A percentile compares a stretch with the other conserved stretches of the same genome.
Evolutionary conservation across 1,139 yeast genomes (phyloP).

Genomic region (Kodamaea suecica): DNA sequence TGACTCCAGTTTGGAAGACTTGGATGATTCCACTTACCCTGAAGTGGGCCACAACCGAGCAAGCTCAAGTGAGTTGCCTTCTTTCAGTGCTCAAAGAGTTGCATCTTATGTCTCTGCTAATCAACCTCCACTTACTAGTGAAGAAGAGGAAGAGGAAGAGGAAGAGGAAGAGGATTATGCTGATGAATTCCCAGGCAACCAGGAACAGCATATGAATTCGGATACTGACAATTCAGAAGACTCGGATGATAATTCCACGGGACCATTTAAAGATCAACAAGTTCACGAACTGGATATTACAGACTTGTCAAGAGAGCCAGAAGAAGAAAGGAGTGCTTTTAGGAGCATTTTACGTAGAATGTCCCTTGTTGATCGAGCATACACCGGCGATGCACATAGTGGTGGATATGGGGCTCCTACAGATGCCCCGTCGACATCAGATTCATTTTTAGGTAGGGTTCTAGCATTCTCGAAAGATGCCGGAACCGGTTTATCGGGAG

Average conservation of each 20-base stretch:
- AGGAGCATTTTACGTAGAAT: conserved; percentile 36
- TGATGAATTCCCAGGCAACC: conserved; percentile 6
- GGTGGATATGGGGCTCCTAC: conserved; percentile 15
- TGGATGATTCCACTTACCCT: not conserved
- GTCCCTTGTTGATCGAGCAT: conserved; percentile 28
- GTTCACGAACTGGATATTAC: conserved; percentile 7
- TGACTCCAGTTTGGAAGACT: conserved; percentile 15
- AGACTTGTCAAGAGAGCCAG: conserved; percentile 3
- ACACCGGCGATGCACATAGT: conserved; percentile 19
- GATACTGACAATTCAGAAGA: conserved; percentile 11
- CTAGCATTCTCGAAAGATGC: conserved; percentile 24
- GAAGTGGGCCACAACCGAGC: conserved; percentile 9
- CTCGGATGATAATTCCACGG: conserved; percentile 3
- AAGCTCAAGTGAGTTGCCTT: conserved; percentile 14
- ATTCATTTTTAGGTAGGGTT: conserved; percentile 41
- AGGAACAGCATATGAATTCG: conserved; percentile 4
- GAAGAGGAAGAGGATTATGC: conserved; percentile 9
- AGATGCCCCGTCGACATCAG: conserved; percentile 26
- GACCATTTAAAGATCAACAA: not conserved
- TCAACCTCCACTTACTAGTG: too few relatives aligned
- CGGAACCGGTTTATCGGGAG: conserved; percentile 33
- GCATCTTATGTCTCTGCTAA: too few relatives aligned
- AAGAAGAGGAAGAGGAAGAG: conserved; percentile 6
- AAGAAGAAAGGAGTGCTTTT: conserved; percentile 17
- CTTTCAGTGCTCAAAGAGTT: conserved; percentile 12